Evolutionary conservation across 2,329 filamentous ascomycete genomes (phyloP).

Genomic region (Diaporthe sp.): DNA sequence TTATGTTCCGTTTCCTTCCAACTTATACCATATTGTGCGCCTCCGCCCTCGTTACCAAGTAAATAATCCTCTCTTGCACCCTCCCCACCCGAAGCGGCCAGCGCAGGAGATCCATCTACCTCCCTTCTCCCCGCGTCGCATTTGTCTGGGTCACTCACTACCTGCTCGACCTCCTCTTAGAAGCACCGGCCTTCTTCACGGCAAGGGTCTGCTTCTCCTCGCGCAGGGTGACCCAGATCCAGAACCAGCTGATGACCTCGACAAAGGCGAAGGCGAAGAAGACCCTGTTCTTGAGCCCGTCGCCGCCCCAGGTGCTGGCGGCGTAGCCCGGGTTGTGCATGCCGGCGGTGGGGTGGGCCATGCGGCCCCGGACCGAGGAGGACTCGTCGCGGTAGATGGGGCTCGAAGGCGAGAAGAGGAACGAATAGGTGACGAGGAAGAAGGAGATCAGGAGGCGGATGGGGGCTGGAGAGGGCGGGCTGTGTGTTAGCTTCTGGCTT

Average conservation of each 20-base stretch:
- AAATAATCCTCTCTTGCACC: background rate
- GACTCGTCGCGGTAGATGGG: slow-evolving; percentile 60
- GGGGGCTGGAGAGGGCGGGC: slow-evolving; percentile 59
- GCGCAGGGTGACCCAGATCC: slow-evolving; percentile 79
- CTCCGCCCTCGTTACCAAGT: background rate
- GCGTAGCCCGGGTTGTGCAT: slow-evolving; percentile 52
- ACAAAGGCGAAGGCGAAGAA: slow-evolving; percentile 89
- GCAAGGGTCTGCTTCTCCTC: slow-evolving; percentile 70
- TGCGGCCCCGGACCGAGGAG: slow-evolving; percentile 46
- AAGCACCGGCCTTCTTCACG: slow-evolving; percentile 44
- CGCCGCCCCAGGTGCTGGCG: slow-evolving; percentile 65
- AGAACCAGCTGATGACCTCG: slow-evolving; percentile 89
- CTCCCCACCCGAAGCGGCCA: background rate
- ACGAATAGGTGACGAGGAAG: slow-evolving; percentile 73
- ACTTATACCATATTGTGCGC: background rate
- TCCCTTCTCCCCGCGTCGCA: background rate
- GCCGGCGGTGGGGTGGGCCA: slow-evolving; percentile 52
- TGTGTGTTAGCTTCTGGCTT: slow-evolving; percentile 44
- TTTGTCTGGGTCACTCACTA: background rate
- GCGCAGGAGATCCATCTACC: background rate
- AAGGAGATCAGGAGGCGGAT: slow-evolving; percentile 77
- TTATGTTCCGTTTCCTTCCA: background rate
- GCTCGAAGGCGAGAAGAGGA: slow-evolving; percentile 68
- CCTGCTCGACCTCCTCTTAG: slow-evolving; percentile 27
- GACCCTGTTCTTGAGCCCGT: slow-evolving; percentile 84